phyloP scores from a whole-genome alignment of 2,329 filamentous ascomycete species.

The Cercospora sp. region DNA sequence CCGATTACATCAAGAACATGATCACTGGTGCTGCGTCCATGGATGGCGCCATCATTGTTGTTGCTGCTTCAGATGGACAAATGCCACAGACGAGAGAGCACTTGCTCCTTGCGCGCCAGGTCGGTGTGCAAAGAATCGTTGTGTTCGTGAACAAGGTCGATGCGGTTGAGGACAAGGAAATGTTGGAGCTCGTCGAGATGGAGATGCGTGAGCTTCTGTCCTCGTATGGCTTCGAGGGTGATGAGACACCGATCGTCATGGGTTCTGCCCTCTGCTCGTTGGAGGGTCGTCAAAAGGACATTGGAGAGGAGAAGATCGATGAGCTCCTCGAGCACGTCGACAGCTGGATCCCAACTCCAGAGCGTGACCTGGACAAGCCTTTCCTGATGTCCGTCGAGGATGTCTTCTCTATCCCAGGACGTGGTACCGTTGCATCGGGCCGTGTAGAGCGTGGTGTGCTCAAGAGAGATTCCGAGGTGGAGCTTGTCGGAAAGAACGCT shows the following conservation, averaged over 20 bases:
- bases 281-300: slow-evolving; percentile 81
- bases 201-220: slow-evolving; percentile 97
- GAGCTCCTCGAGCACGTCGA: slow-evolving; percentile 89
- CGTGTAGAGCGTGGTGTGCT: slow-evolving; percentile 94
- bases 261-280: slow-evolving; percentile 94
- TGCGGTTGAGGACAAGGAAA: slow-evolving; percentile 94
- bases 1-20: slow-evolving; percentile 99
- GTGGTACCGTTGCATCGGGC: slow-evolving; percentile 94
- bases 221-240: slow-evolving; percentile 95
- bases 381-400: slow-evolving; percentile 97
- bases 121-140: slow-evolving; percentile 96
- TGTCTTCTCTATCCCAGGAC: slow-evolving; percentile 64
- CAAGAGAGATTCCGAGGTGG: slow-evolving; percentile 92
- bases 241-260: slow-evolving; percentile 95
- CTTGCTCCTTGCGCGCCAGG: slow-evolving; percentile 93
- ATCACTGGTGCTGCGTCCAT: slow-evolving; percentile 99
- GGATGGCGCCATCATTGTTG: slow-evolving; percentile 98
- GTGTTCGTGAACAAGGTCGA: slow-evolving; percentile 99
- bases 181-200: slow-evolving; percentile 99
- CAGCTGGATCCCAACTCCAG: slow-evolving; percentile 91
- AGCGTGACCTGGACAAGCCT: slow-evolving; percentile 94
- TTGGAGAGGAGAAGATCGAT: slow-evolving; percentile 84
- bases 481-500: slow-evolving; percentile 84
- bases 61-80: slow-evolving; percentile 96
- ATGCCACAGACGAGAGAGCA: slow-evolving; percentile 99